Base-by-base conservation (phyloP, 192 early-diverging fungal species). In the Entophlyctis luteolus region DNA sequence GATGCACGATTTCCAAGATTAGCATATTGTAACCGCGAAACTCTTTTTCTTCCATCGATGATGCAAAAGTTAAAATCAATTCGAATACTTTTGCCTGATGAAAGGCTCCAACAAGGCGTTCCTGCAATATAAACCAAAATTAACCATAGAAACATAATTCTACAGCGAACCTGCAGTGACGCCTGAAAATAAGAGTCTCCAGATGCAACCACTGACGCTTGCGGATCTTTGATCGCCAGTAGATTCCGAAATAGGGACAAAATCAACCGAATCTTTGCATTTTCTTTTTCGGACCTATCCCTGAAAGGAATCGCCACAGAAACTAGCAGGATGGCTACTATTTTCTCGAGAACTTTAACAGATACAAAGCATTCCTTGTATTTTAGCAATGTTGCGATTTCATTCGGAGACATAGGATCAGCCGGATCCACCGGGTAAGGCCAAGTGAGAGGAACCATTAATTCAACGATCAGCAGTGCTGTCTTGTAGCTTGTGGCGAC, bases 381-480 rank as follows among this genome's bases (percentile, higher is more conserved):
- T n/a, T 62, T 72, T 23, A 81, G 76, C 48, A 90, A 70, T 35
- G 84, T 72, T 29, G 82, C 74, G 25, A 82, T 59, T 16, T 74
- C 73, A 6, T 57, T 65, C 0, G 73, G 72, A 28, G 79, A 55
- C 20, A 79, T 12, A n/a, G 39, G 10, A n/a, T 8, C 39, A 42
- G 39, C 39, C 8, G 39, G 10, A n/a, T 59, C 55, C 6, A 48
- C 55, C 14, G 35, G 71, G 1, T 91, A 73, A 53, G 89, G 87
- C 94, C 92, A 94, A 0, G 94, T 97, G 79, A 95, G 76, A 0
- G 92, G 90, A 31, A 93, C 91, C 38, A 97, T 78, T 33, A 97
- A 60, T 70, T 97, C 91, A 8, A 92, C 87, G n/a, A 42, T 85
- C 74, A 71, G 56, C 59, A 66, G n/a, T 42, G 8, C 39, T 8